Base-by-base conservation (phyloP, 768 basidiomycete genomes). In the Inosperma sp. region DNA sequence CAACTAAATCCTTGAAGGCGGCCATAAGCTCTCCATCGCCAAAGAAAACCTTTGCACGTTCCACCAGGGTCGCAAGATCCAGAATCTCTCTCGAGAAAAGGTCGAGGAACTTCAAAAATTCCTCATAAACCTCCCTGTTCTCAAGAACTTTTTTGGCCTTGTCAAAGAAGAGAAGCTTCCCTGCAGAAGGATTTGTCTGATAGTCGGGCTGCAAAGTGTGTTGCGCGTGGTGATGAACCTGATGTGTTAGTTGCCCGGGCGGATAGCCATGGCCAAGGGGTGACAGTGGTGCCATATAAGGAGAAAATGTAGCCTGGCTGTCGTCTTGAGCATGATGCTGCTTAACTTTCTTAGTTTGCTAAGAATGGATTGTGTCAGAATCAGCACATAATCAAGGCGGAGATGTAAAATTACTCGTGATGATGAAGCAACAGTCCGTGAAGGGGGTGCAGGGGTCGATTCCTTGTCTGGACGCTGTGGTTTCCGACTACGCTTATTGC, bases 101-200 rank as follows among this genome's bases (percentile, higher is more conserved):
- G 63, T 83, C 87, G 45, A 98, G 77, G 22, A 98, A 75, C 71
- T 95, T 97, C 61, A 98, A 72, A 68, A 98, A 98, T 58, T 98
- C 95, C 60, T 96, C 93, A 60, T 89, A 92, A 30, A 82, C 76
- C 46, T 87, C 87, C 53, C 81, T 78, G 64, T 74, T 80, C 62
- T 89, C 89, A 7, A 92, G 68, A 0, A 82, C 73, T 57, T 83
- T 85, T 68, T 88, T 95, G 56, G 93, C 89, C 34, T 89, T 83
- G 62, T 98, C 96, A 63, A 98, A 98, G 76, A 98, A 98, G 10
- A 87, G 72, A 26, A 93, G 78, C 62, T 96, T 93, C 53, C 91
- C 88, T 9, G 80, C 76, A 1, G 80, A 65, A 5, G 72, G 60
- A 27, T 66, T 65, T 25, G 57, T 62, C 19, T 69, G 61, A 49